Evolutionary conservation across 2,329 filamentous ascomycete genomes (phyloP).

Genomic region (Fusarium subtropicale): DNA sequence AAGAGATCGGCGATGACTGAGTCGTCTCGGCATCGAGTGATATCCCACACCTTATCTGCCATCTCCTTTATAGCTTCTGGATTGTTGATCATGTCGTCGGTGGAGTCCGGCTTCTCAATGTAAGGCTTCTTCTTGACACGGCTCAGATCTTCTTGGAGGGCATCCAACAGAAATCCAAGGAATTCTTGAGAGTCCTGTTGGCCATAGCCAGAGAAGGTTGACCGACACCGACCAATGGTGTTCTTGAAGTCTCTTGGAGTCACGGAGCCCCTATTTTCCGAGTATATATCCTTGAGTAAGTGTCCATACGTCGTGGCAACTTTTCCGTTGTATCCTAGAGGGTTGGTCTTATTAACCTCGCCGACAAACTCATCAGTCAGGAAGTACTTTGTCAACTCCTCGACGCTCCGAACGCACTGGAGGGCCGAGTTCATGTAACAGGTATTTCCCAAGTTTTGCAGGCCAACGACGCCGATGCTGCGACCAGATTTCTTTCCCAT

Average conservation of each 20-base stretch:
- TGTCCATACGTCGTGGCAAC: slow-evolving; percentile 87
- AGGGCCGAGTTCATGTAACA: slow-evolving; percentile 99
- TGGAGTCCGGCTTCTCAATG: slow-evolving; percentile 96
- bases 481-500: slow-evolving; percentile 76
- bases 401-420: slow-evolving; percentile 92
- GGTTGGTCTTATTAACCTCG: slow-evolving; percentile 88
- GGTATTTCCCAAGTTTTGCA: slow-evolving; percentile 94
- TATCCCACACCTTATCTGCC: slow-evolving; percentile 89
- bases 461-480: slow-evolving; percentile 80
- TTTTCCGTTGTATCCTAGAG: slow-evolving; percentile 84
- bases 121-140: slow-evolving; percentile 96
- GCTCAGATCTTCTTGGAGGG: slow-evolving; percentile 94
- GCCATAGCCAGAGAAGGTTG: slow-evolving; percentile 91
- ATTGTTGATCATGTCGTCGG: slow-evolving; percentile 92
- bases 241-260: slow-evolving; percentile 85
- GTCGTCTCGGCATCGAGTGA: slow-evolving; percentile 91
- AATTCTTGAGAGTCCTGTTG: slow-evolving; percentile 99
- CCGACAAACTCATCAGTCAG: slow-evolving; percentile 76
- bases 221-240: slow-evolving; percentile 82
- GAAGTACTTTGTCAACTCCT: slow-evolving; percentile 95
- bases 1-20: slow-evolving; percentile 96
- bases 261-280: slow-evolving; percentile 74
- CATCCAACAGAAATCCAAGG: slow-evolving; percentile 92
- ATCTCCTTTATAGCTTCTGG: slow-evolving; percentile 83
- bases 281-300: slow-evolving; percentile 83